phyloP scores from a whole-genome alignment of 1,139 yeast genomes.

The Kodamaea plutei region DNA sequence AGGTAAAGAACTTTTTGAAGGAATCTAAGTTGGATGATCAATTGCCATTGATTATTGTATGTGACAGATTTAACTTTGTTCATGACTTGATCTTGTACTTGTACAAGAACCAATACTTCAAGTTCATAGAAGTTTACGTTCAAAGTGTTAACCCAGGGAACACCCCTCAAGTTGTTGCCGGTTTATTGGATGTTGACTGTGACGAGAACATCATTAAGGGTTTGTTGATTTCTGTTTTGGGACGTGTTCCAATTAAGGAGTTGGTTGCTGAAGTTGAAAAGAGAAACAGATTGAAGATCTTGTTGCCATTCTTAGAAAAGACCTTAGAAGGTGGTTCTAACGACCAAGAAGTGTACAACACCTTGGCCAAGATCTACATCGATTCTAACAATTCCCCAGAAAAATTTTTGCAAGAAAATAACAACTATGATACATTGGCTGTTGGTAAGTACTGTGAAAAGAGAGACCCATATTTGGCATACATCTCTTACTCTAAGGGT shows the following conservation, averaged over 20 bases:
- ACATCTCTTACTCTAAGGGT: slow-evolving; percentile 95
- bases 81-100: slow-evolving; percentile 91
- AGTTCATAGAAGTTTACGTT: slow-evolving; percentile 94
- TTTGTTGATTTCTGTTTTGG: slow-evolving; percentile 79
- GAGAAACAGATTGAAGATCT: slow-evolving; percentile 86
- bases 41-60: slow-evolving; percentile 91
- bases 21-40: slow-evolving; percentile 94
- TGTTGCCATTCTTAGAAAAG: slow-evolving; percentile 90
- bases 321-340: slow-evolving; percentile 83
- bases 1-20: slow-evolving; percentile 93
- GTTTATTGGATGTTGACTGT: slow-evolving; percentile 93
- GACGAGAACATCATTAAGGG: slow-evolving; percentile 85
- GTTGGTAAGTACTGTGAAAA: slow-evolving; percentile 99
- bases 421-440: slow-evolving; percentile 81
- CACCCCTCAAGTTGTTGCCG: slow-evolving; percentile 96
- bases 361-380: slow-evolving; percentile 95
- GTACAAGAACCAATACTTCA: slow-evolving; percentile 92
- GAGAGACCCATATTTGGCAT: slow-evolving; percentile 97
- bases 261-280: slow-evolving; percentile 93
- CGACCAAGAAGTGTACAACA: slow-evolving; percentile 89
- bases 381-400: slow-evolving; percentile 98
- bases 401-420: slow-evolving; percentile 88
- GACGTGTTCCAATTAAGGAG: slow-evolving; percentile 89
- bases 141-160: slow-evolving; percentile 95
- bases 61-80: slow-evolving; percentile 87